Percentiles rank a stretch among this genome's conserved stretches.
phyloP scores from a whole-genome alignment of 352 stramenopile species.

The Phytopythium ostracodes region DNA sequence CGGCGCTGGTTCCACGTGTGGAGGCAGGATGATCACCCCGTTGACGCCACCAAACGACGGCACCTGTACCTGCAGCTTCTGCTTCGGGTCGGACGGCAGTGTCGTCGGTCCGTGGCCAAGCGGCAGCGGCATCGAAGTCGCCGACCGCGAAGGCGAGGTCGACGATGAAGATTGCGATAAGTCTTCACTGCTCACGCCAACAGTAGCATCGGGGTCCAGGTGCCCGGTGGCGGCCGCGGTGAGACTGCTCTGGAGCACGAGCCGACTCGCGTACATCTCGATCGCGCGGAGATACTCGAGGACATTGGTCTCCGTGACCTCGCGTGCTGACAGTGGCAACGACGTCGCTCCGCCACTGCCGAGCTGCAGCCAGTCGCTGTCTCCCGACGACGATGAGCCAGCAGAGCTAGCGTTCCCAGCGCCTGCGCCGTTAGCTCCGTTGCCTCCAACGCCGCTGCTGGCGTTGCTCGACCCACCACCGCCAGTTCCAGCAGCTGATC shows the following conservation, averaged over 20 bases:
- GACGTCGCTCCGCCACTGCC: constrained; percentile 21
- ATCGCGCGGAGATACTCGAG: constrained; percentile 77
- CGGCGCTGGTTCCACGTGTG: constrained; percentile 7
- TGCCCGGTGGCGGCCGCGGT: constrained; percentile 9
- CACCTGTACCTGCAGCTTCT: constrained; percentile 57
- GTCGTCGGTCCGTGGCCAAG: constrained; percentile 47
- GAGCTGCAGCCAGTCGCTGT: constrained; percentile 11
- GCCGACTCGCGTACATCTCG: constrained; percentile 60
- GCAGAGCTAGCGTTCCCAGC: constrained; percentile 14
- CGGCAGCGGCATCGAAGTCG: constrained; percentile 11
- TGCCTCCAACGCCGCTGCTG: not conserved
- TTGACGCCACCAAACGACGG: constrained; percentile 53
- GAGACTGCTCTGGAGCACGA: constrained; percentile 46
- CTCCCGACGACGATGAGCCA: constrained; percentile 7
- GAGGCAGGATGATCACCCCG: constrained; percentile 48
- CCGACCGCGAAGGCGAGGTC: not conserved
- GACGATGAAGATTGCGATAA: constrained; percentile 5
- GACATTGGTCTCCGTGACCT: constrained; percentile 61
- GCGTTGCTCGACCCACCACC: not conserved
- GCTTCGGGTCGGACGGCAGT: constrained; percentile 42
- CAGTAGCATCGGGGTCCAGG: not conserved
- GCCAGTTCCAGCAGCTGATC: not conserved
- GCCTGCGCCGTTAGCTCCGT: not conserved
- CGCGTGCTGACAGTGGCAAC: constrained; percentile 14
- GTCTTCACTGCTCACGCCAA: constrained; percentile 6